Conservation (phyloP, 1,284 basidiomycete genomes). For the Apiotrichum domesticum region DNA sequence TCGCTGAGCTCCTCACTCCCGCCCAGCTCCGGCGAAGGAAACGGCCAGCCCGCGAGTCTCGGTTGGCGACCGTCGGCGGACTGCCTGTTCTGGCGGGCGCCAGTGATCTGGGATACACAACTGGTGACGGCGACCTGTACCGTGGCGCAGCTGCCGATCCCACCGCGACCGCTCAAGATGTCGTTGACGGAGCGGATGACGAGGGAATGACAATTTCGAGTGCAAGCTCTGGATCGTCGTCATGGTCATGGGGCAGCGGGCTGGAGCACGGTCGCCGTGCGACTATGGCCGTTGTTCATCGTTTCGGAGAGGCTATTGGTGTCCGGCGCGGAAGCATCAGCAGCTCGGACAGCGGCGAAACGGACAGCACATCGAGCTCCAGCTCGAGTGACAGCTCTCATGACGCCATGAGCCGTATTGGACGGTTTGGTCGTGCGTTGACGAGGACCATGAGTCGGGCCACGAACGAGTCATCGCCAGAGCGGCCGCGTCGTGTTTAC, state of each 20-base stretch:
- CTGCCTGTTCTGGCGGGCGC: slow-evolving; percentile 22
- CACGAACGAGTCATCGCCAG: slow-evolving; percentile 16
- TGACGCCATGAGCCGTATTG: slow-evolving; percentile 12
- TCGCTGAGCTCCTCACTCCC: slow-evolving; percentile 40
- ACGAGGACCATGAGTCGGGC: slow-evolving; percentile 14
- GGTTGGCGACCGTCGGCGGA: slow-evolving; percentile 4
- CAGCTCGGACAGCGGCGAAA: slow-evolving; percentile 9
- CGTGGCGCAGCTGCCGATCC: slow-evolving; percentile 38
- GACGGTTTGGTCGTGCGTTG: slow-evolving; percentile 11
- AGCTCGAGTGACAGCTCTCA: not conserved
- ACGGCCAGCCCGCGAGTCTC: slow-evolving; percentile 3
- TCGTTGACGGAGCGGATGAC: slow-evolving; percentile 18
- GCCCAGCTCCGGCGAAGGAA: slow-evolving; percentile 26
- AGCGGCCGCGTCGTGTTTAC: slow-evolving; percentile 34
- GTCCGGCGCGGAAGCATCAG: slow-evolving; percentile 32
- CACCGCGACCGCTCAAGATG: slow-evolving; percentile 2
- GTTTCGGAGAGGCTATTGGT: slow-evolving; percentile 40
- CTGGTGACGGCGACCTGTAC: slow-evolving; percentile 40
- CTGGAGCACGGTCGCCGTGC: slow-evolving; percentile 33
- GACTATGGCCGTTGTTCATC: slow-evolving; percentile 37
- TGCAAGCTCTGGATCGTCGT: slow-evolving; percentile 23
- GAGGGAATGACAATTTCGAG: slow-evolving; percentile 31
- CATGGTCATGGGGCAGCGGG: slow-evolving; percentile 34
- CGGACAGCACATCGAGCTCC: slow-evolving; percentile 2
- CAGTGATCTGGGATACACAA: slow-evolving; percentile 34